Evolutionary conservation across 352 stramenopile genomes (phyloP).

Genomic region (Phytopythium montanum): DNA sequence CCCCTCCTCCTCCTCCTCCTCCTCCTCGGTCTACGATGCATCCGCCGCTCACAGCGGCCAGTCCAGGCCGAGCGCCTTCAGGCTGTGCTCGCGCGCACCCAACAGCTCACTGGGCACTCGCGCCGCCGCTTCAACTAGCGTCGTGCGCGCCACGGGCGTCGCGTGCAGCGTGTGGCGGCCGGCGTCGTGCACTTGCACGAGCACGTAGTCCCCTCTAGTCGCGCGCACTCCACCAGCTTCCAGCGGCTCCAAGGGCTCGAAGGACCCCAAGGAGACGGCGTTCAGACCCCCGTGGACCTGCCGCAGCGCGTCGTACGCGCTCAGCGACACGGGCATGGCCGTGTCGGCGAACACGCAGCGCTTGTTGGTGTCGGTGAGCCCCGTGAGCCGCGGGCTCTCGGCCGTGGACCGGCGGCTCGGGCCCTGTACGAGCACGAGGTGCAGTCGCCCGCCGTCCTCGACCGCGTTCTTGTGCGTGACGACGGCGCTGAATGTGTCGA

Average conservation of each 20-base stretch:
- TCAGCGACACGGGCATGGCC: slow-evolving; percentile 44
- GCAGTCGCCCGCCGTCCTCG: slow-evolving; percentile 90
- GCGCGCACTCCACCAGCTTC: slow-evolving; percentile 39
- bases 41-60: not conserved
- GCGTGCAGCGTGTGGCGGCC: slow-evolving; percentile 82
- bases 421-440: slow-evolving; percentile 97
- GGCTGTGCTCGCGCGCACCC: slow-evolving; percentile 41
- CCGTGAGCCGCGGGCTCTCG: slow-evolving; percentile 73
- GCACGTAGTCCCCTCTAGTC: slow-evolving; percentile 74
- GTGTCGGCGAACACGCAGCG: slow-evolving; percentile 82
- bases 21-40: not conserved
- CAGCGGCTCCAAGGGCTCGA: slow-evolving; percentile 45
- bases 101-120: slow-evolving; percentile 54
- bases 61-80: slow-evolving; percentile 26
- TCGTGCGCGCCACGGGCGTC: slow-evolving; percentile 72
- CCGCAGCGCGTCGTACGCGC: slow-evolving; percentile 24
- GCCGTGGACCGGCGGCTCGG: slow-evolving; percentile 78
- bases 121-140: slow-evolving; percentile 53
- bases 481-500: slow-evolving; percentile 91
- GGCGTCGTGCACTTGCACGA: slow-evolving; percentile 76
- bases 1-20: no score
- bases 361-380: slow-evolving; percentile 88
- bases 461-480: slow-evolving; percentile 90
- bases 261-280: no score
- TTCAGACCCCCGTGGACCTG: no score